These are phyloP conservation scores for Asterella californica DNA, from an alignment of 225 moss, liverwort and hornwort species.

Conservation along the genomic window DNA sequence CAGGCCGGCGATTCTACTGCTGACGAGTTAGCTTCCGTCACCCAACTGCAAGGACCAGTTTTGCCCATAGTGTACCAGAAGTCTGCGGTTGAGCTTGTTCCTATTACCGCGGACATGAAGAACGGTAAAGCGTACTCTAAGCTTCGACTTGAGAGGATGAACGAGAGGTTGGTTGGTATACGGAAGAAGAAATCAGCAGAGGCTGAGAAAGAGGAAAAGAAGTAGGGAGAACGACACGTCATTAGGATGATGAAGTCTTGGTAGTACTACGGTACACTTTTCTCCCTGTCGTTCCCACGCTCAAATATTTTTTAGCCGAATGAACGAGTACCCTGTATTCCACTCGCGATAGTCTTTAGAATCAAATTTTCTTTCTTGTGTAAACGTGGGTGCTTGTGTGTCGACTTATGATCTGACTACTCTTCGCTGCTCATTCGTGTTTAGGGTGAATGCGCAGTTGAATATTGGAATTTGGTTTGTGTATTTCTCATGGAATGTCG, in stretches of 20 bases:
- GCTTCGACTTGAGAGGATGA: conserved; percentile 65
- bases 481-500: no score
- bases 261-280: not conserved
- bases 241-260: conserved; percentile 1
- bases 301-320: not conserved
- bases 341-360: not conserved
- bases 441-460: no score
- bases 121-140: conserved; percentile 55
- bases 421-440: no score
- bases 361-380: not conserved
- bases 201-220: conserved; percentile 82
- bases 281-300: not conserved
- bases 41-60: conserved; percentile 56
- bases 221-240: conserved; percentile 30
- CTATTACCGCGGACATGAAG: conserved; percentile 62
- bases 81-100: conserved; percentile 55
- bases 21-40: conserved; percentile 61
- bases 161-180: conserved; percentile 61
- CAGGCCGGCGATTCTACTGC: conserved; percentile 63
- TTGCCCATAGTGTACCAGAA: conserved; percentile 58
- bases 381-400: not conserved
- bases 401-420: no score
- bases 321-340: not conserved
- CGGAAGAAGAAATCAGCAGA: conserved; percentile 66
- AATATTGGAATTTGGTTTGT: no score